Evolutionary conservation across 495 filamentous ascomycete species (phyloP).

Genomic region (Aspergillus sclerotioniger): DNA sequence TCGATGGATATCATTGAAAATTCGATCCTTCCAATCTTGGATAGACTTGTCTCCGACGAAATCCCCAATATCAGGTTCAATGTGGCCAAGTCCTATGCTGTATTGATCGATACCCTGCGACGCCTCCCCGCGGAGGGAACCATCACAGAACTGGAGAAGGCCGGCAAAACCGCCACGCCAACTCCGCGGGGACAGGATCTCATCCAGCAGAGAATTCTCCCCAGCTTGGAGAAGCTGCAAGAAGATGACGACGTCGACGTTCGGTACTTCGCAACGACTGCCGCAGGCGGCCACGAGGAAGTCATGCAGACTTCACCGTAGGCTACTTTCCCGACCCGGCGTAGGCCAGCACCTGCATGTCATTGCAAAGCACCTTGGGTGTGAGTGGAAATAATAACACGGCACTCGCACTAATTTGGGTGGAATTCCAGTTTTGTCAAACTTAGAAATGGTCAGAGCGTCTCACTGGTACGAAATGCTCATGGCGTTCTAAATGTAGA

Average conservation of each 20-base stretch:
- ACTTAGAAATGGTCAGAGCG: constrained; percentile 42
- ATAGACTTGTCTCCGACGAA: constrained; percentile 85
- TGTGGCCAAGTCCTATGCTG: constrained; percentile 92
- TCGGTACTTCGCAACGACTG: constrained; percentile 85
- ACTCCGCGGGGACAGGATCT: constrained; percentile 75
- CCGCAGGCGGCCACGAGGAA: constrained; percentile 50
- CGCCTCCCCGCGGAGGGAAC: constrained; percentile 87
- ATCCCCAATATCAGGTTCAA: constrained; percentile 99
- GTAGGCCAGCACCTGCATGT: constrained; percentile 6
- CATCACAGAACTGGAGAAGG: constrained; percentile 78
- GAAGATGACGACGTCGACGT: constrained; percentile 97
- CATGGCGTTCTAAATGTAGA: constrained; percentile 48
- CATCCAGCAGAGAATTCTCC: constrained; percentile 82
- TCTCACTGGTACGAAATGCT: constrained; percentile 40
- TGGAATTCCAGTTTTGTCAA: constrained; percentile 29
- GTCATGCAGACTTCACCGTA: constrained; percentile 51
- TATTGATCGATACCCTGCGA: constrained; percentile 84
- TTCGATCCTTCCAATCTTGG: constrained; percentile 92
- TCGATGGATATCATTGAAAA: constrained; percentile 87
- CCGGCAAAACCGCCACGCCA: constrained; percentile 57
- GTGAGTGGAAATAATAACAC: constrained; percentile 21
- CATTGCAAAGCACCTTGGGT: constrained; percentile 14
- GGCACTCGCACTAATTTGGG: constrained; percentile 21
- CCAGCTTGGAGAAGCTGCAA: constrained; percentile 90
- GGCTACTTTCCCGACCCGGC: constrained; percentile 12